A percentile compares a stretch with the other conserved stretches of the same genome.
These are phyloP conservation scores for Fusarium devonianum DNA, from an alignment of 2,329 filamentous ascomycete genomes.

Conservation along the genomic window DNA sequence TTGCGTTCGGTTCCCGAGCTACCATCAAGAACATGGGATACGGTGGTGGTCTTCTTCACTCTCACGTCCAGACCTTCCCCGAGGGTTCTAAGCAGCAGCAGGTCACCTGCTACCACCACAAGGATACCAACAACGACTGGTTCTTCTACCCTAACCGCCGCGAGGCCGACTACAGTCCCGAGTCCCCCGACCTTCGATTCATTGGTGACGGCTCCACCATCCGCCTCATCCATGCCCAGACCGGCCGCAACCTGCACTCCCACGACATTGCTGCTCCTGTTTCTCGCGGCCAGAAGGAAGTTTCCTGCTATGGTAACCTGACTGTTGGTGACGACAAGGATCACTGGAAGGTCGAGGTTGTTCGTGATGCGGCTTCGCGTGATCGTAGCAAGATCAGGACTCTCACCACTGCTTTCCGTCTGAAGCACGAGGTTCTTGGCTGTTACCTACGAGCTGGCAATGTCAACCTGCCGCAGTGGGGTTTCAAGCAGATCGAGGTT, in stretches of 20 bases:
- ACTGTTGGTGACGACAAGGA: conserved; percentile 98
- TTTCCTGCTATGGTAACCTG: conserved; percentile 94
- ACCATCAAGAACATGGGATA: conserved; percentile 99
- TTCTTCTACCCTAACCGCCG: conserved; percentile 95
- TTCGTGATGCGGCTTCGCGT: conserved; percentile 85
- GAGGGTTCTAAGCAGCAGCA: conserved; percentile 95
- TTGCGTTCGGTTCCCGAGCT: conserved; percentile 86
- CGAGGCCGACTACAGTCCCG: conserved; percentile 74
- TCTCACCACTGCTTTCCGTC: conserved; percentile 89
- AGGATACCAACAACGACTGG: conserved; percentile 99
- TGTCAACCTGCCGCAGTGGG: conserved; percentile 97
- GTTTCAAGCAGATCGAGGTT: conserved; percentile 99
- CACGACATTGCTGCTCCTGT: conserved; percentile 89
- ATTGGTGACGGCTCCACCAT: conserved; percentile 80
- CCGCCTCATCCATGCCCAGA: conserved; percentile 92
- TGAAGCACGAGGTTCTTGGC: conserved; percentile 80
- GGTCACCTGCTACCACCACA: conserved; percentile 99
- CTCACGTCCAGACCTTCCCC: conserved; percentile 94
- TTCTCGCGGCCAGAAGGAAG: conserved; percentile 88
- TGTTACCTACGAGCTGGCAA: conserved; percentile 97
- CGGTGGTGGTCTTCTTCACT: conserved; percentile 93
- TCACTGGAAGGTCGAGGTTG: conserved; percentile 93
- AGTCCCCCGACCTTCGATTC: conserved; percentile 72
- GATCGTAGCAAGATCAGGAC: conserved; percentile 88
- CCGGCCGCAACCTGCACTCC: conserved; percentile 95